Conservation (phyloP, 805 yeast species). For the Starmerella floricola region DNA sequence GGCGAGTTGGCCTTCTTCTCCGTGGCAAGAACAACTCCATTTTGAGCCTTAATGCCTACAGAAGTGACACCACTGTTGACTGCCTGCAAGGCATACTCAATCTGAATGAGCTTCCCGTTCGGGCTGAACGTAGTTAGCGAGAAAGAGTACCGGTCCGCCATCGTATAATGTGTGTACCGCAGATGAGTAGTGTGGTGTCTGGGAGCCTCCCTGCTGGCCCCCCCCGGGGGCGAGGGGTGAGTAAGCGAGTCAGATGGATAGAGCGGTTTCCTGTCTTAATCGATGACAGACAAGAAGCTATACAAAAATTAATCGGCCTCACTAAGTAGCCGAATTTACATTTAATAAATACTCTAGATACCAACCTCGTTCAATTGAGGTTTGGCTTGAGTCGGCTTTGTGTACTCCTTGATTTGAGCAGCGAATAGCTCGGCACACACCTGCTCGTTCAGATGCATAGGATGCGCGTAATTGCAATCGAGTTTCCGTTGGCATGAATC, state of each 20-base stretch:
- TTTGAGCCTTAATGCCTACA: constrained; percentile 84
- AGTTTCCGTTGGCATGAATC: constrained; percentile 64
- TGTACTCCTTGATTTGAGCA: constrained; percentile 27
- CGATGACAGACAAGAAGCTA: too few relatives aligned
- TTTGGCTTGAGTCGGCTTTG: background rate
- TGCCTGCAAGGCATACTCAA: constrained; percentile 93
- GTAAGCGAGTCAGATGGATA: too few relatives aligned
- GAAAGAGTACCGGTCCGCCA: constrained; percentile 98
- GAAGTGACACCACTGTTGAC: constrained; percentile 98
- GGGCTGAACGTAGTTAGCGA: constrained; percentile 97
- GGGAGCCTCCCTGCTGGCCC: too few relatives aligned
- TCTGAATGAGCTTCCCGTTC: constrained; percentile 93
- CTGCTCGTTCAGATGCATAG: constrained; percentile 41
- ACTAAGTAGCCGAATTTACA: too few relatives aligned
- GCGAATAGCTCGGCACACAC: constrained; percentile 35
- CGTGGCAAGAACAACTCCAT: constrained; percentile 93
- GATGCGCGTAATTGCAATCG: constrained; percentile 79
- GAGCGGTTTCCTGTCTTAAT: too few relatives aligned
- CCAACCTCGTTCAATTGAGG: too few relatives aligned
- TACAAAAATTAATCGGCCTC: too few relatives aligned
- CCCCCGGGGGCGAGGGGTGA: too few relatives aligned
- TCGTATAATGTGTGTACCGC: constrained; percentile 24
- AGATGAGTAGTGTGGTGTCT: background rate
- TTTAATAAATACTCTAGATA: too few relatives aligned
- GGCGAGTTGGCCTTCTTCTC: constrained; percentile 81